Evolutionary conservation across 75 land plant species (phyloP).

Genomic region (Cupressus sempervirens): DNA sequence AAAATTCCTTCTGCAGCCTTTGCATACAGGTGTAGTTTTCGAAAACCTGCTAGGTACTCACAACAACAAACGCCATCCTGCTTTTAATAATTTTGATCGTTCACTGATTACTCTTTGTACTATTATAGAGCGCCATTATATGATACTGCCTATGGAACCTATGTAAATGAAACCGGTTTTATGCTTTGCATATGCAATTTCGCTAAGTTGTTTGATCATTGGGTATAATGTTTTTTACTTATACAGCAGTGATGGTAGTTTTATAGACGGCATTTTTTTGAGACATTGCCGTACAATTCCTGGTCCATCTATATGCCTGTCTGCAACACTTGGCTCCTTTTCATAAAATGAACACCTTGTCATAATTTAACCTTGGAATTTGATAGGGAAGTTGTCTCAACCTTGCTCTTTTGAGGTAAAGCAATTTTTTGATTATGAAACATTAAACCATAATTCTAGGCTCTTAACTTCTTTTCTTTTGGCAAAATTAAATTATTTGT

Average conservation of each 20-base stretch:
- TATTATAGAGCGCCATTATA: background rate
- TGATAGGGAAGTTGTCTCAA: no score
- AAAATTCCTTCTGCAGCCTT: background rate
- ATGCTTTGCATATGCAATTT: background rate
- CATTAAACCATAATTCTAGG: no score
- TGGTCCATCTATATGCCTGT: background rate
- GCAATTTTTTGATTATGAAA: no score
- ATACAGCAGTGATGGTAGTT: background rate
- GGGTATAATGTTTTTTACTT: background rate
- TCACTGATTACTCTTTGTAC: background rate
- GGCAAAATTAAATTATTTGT: no score
- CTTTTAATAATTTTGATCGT: background rate
- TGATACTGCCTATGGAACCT: background rate
- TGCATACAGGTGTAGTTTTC: background rate
- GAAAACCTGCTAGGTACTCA: background rate
- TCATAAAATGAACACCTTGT: background rate
- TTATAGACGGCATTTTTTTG: background rate
- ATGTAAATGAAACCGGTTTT: background rate
- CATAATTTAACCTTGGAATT: background rate
- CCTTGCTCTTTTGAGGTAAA: no score
- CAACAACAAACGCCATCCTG: background rate
- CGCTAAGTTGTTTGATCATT: background rate
- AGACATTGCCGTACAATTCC: background rate
- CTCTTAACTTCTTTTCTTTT: no score
- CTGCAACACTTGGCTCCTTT: background rate